Evolutionary conservation across 2,329 filamentous ascomycete species (phyloP).

Genomic region (Botrytis medusae): DNA sequence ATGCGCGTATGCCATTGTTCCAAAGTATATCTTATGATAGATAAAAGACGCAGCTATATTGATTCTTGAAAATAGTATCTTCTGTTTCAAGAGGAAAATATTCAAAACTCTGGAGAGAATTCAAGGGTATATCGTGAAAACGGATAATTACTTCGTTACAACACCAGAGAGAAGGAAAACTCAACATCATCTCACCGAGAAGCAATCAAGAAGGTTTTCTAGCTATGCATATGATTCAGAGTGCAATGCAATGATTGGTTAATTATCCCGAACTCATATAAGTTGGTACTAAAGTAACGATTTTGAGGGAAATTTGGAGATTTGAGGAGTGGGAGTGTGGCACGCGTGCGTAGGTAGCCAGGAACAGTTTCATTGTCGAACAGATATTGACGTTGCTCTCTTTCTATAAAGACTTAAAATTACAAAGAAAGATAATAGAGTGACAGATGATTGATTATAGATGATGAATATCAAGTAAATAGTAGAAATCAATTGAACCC

Average conservation of each 20-base stretch:
- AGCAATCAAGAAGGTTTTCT: neutral
- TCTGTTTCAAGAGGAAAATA: neutral
- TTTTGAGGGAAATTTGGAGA: too few species aligned
- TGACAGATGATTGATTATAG: too few species aligned
- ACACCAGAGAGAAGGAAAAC: neutral
- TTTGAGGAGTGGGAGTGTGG: neutral
- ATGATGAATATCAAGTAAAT: too few species aligned
- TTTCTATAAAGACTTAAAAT: too few species aligned
- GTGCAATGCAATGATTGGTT: neutral
- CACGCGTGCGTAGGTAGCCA: neutral
- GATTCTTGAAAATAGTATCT: neutral
- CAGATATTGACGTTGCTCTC: too few species aligned
- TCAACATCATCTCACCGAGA: neutral
- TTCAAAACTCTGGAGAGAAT: neutral
- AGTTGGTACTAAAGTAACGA: too few species aligned
- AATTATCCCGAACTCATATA: too few species aligned
- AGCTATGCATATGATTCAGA: fast-evolving
- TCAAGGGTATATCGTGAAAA: neutral
- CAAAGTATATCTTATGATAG: neutral
- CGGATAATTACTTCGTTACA: neutral
- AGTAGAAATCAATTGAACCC: too few species aligned
- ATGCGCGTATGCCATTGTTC: neutral
- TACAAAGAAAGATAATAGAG: too few species aligned
- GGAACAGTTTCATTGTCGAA: neutral
- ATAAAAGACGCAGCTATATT: neutral